Conservation (phyloP, 2,329 filamentous ascomycete genomes). For the Penicillium crustosum region DNA sequence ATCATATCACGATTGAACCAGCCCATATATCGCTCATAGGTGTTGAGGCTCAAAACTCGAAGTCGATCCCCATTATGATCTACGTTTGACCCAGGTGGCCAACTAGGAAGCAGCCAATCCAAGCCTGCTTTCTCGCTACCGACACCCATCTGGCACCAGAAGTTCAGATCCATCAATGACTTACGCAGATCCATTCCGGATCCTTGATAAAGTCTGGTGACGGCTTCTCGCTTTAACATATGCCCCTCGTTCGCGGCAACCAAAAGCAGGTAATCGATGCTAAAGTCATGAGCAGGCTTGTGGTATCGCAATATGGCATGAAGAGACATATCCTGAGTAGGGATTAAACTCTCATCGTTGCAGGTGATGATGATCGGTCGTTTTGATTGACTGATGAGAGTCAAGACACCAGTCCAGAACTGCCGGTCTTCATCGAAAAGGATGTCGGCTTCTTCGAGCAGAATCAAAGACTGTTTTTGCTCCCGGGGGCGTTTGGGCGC, state of each 20-base stretch:
- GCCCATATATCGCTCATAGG: conserved; percentile 77
- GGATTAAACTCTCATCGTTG: conserved; percentile 83
- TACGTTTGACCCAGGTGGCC: conserved; percentile 69
- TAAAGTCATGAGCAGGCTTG: conserved; percentile 64
- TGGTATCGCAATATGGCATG: conserved; percentile 81
- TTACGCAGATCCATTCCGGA: conserved; percentile 74
- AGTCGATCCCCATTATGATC: conserved; percentile 67
- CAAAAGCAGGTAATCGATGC: conserved; percentile 76
- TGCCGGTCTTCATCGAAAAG: conserved; percentile 94
- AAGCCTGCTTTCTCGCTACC: conserved; percentile 85
- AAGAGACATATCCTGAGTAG: conserved; percentile 69
- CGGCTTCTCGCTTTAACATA: conserved; percentile 64
- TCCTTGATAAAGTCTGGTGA: conserved; percentile 68
- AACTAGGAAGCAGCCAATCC: conserved; percentile 82
- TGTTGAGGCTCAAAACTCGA: conserved; percentile 77
- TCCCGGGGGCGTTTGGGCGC: conserved; percentile 40
- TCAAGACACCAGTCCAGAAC: conserved; percentile 82
- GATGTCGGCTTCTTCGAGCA: conserved; percentile 90
- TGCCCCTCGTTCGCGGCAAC: conserved; percentile 90
- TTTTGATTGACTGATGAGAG: conserved; percentile 79
- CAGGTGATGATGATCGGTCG: conserved; percentile 94
- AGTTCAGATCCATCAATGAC: conserved; percentile 79
- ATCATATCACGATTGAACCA: conserved; percentile 65
- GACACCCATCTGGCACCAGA: conserved; percentile 96
- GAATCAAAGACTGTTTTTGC: conserved; percentile 91